Percentiles rank a stretch among this genome's conserved stretches.
Conservation (phyloP, 768 basidiomycete species). For the Plicaturopsis crispa region DNA sequence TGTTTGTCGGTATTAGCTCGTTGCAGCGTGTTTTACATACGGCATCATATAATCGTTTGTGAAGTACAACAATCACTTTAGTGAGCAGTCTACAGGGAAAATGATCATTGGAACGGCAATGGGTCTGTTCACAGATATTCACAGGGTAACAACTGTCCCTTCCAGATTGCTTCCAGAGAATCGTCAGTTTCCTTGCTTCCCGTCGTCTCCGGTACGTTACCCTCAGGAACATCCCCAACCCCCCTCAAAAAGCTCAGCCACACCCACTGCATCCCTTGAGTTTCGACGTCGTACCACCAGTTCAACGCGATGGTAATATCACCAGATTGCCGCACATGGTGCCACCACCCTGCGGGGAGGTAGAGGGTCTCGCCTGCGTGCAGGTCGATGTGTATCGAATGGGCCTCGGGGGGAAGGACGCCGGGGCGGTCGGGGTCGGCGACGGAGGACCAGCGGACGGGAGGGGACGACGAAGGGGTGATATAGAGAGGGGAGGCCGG, state of each 20-base stretch:
- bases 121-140: too few species aligned
- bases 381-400: constrained; percentile 62
- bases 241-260: constrained; percentile 56
- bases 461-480: constrained; percentile 24
- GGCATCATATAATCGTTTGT: too few species aligned
- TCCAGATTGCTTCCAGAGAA: too few species aligned
- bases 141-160: too few species aligned
- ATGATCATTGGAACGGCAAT: too few species aligned
- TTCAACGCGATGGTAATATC: constrained; percentile 66
- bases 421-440: constrained; percentile 43
- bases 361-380: constrained; percentile 74
- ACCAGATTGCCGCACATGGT: constrained; percentile 71
- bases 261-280: constrained; percentile 65
- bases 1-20: too few species aligned
- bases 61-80: too few species aligned
- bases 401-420: constrained; percentile 41
- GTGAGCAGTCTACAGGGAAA: too few species aligned
- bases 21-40: too few species aligned
- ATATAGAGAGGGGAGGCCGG: constrained; percentile 20
- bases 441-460: constrained; percentile 81
- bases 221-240: constrained; percentile 26
- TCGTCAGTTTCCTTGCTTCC: too few species aligned
- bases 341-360: constrained; percentile 94
- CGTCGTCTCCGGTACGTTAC: too few species aligned
- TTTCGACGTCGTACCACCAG: constrained; percentile 87